Conservation (phyloP, 2,329 filamentous ascomycete species). For the Cercospora sp. region DNA sequence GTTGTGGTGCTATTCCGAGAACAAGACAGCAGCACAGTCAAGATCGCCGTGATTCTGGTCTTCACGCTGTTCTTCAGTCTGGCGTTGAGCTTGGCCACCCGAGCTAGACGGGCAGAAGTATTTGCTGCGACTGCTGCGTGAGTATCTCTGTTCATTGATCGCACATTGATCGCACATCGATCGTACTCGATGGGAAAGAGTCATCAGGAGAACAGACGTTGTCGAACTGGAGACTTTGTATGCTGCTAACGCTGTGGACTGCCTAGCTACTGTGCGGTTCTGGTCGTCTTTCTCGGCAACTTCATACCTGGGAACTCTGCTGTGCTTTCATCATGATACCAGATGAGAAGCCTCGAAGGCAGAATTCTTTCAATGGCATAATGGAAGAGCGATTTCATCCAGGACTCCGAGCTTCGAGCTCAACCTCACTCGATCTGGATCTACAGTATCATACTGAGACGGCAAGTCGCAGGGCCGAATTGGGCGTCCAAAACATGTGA, state of each 20-base stretch:
- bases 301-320: slow-evolving; percentile 5
- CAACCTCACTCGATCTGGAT: neutral
- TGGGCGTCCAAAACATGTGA: neutral
- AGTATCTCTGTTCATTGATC: slow-evolving; percentile 7
- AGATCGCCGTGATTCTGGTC: slow-evolving; percentile 25
- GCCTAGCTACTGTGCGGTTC: slow-evolving; percentile 15
- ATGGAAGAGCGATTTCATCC: neutral
- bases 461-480: no score
- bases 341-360: neutral
- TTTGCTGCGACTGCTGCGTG: slow-evolving; percentile 34
- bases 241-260: neutral
- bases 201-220: neutral
- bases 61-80: slow-evolving; percentile 28
- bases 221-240: neutral
- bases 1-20: slow-evolving; percentile 27
- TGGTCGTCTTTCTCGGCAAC: slow-evolving; percentile 17
- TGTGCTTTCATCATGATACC: neutral
- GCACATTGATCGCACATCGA: neutral
- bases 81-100: slow-evolving; percentile 26
- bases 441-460: no score
- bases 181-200: neutral
- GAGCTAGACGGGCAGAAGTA: slow-evolving; percentile 29
- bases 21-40: slow-evolving; percentile 18
- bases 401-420: neutral
- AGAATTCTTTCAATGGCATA: neutral